These are phyloP conservation scores for Ophiostoma quercus DNA, from an alignment of 2,329 filamentous ascomycete species.

Conservation along the genomic window DNA sequence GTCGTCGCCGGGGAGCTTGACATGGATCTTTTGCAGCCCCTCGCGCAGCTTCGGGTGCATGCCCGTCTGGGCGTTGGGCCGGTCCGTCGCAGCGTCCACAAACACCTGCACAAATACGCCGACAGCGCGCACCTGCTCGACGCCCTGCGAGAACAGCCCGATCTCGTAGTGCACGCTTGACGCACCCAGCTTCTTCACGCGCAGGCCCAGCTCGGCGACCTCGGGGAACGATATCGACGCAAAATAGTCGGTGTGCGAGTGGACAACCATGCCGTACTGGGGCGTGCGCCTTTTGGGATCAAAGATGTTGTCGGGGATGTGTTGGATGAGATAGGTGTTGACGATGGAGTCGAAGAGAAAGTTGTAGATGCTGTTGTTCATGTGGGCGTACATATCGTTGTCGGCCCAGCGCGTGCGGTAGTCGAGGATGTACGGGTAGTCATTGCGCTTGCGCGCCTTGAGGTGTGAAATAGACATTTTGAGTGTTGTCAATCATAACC, in stretches of 20 bases:
- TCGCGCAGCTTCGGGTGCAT: slow-evolving; percentile 57
- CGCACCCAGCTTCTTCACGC: slow-evolving; percentile 77
- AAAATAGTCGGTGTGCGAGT: slow-evolving; percentile 82
- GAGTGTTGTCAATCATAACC: background rate
- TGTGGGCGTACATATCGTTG: slow-evolving; percentile 91
- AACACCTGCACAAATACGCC: slow-evolving; percentile 86
- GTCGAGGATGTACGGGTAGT: slow-evolving; percentile 74
- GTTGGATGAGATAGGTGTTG: slow-evolving; percentile 77
- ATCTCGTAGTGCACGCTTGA: slow-evolving; percentile 89
- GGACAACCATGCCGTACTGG: slow-evolving; percentile 78
- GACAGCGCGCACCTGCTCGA: slow-evolving; percentile 72
- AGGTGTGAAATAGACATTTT: slow-evolving; percentile 33
- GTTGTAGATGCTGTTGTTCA: slow-evolving; percentile 87
- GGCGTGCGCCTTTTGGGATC: slow-evolving; percentile 59
- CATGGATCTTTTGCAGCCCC: slow-evolving; percentile 54
- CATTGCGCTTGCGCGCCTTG: slow-evolving; percentile 59
- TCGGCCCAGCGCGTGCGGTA: slow-evolving; percentile 89
- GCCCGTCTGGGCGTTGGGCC: slow-evolving; percentile 55
- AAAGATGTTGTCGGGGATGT: slow-evolving; percentile 57
- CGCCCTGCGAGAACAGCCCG: slow-evolving; percentile 72
- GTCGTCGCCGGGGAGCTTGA: slow-evolving; percentile 28
- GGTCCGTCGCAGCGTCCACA: slow-evolving; percentile 66
- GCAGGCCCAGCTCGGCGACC: slow-evolving; percentile 71
- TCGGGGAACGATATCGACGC: slow-evolving; percentile 75
- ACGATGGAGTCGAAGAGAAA: slow-evolving; percentile 84